These are phyloP conservation scores for Termitomyces sp. DNA, from an alignment of 1,284 basidiomycete genomes.

Conservation along the genomic window DNA sequence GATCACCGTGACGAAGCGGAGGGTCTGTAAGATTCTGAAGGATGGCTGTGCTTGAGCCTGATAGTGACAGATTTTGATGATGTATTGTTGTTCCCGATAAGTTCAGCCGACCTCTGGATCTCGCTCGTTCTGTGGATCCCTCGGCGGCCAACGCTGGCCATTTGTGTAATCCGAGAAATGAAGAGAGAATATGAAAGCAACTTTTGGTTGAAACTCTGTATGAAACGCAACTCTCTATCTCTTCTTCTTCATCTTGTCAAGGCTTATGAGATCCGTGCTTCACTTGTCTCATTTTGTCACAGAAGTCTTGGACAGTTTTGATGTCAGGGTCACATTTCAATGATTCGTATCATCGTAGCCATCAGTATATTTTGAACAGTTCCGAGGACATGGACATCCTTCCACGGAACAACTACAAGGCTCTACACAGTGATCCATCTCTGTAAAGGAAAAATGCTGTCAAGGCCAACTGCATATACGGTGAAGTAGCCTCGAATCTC, in stretches of 20 bases:
- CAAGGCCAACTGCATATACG: neutral
- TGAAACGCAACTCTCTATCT: neutral
- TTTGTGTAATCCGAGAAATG: neutral
- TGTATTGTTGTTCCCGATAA: neutral
- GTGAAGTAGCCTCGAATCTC: neutral
- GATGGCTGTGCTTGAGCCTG: conserved; percentile 13
- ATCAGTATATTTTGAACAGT: neutral
- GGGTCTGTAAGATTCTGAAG: conserved; percentile 1
- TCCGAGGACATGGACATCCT: neutral
- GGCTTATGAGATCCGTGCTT: neutral
- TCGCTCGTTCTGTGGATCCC: neutral
- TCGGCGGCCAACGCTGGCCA: no score
- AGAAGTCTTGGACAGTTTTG: neutral
- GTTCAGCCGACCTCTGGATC: neutral
- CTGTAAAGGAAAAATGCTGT: neutral
- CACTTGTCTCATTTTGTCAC: neutral
- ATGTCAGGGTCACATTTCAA: neutral
- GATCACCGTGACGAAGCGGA: neutral
- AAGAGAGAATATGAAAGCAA: neutral
- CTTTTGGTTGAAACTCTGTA: neutral
- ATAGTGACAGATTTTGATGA: conserved; percentile 16
- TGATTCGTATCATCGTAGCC: neutral
- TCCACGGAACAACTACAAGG: neutral
- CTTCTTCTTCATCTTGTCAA: neutral
- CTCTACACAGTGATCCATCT: neutral